These are phyloP conservation scores for Ascochyta rabiei DNA, from an alignment of 2,329 filamentous ascomycete genomes.

Conservation along the genomic window DNA sequence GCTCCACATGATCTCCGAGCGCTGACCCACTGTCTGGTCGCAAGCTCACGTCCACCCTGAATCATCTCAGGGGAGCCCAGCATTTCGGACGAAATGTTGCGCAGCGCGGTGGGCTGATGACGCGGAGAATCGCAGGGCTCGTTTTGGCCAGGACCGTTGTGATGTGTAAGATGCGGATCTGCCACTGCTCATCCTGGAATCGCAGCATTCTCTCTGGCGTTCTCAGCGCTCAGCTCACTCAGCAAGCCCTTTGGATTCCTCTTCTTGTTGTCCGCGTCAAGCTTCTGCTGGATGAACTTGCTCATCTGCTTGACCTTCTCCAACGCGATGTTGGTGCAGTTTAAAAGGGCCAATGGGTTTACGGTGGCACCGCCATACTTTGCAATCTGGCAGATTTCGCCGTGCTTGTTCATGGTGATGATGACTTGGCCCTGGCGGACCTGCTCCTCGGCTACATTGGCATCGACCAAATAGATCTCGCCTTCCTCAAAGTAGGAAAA, in stretches of 20 bases:
- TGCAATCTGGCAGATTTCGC: constrained; percentile 88
- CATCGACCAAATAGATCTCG: constrained; percentile 73
- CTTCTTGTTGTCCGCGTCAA: constrained; percentile 79
- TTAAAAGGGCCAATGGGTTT: constrained; percentile 77
- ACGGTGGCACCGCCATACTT: constrained; percentile 87
- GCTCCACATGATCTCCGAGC: constrained; percentile 10
- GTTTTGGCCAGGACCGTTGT: constrained; percentile 19
- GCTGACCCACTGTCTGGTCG: constrained; percentile 7
- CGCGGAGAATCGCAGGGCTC: constrained; percentile 6
- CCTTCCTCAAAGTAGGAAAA: constrained; percentile 83
- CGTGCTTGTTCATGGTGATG: constrained; percentile 85
- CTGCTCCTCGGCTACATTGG: constrained; percentile 76
- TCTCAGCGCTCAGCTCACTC: constrained; percentile 82
- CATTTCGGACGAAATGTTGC: constrained; percentile 29
- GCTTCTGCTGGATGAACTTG: constrained; percentile 70
- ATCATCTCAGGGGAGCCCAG: not conserved
- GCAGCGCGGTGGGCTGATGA: not conserved
- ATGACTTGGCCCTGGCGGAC: constrained; percentile 75
- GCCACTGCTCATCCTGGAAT: constrained; percentile 8
- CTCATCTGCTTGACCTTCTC: constrained; percentile 82
- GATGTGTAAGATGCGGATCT: constrained; percentile 18
- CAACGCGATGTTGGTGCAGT: constrained; percentile 75
- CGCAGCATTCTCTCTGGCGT: constrained; percentile 68
- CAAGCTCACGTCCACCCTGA: not conserved
- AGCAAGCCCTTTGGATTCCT: constrained; percentile 79